Base-by-base conservation (phyloP, 2,329 filamentous ascomycete genomes). In the Hymenoscyphus infarciens region DNA sequence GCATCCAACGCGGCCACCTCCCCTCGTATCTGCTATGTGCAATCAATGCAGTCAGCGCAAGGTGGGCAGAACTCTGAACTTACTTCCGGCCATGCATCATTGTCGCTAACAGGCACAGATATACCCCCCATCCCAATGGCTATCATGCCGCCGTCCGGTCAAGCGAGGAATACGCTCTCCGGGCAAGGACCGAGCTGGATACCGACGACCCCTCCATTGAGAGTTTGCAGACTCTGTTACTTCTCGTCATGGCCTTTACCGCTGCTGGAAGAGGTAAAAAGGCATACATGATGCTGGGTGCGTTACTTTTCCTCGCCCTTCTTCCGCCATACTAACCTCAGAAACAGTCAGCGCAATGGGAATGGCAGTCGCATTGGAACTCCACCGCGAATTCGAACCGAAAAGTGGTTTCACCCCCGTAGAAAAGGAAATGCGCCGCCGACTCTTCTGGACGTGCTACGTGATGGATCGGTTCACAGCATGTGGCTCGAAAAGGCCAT, bases 401-500 rank as follows among this genome's bases (percentile, higher is more conserved):
- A 83, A 84, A 58, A 78, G 84, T 13, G 83, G 84, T 61, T 81
- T 90, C 11, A 83, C 85, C 0, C 81, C 86, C 0, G 78, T 85
- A 3, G 91, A 96, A 72, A 83, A 89, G 61, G 92, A 96, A 77
- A 87, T 87, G 71, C 83, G 90, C 55, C 82, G 92, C 61, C 83
- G 90, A n/a, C 78, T 96, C 1, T 96, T 96, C 75, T 96, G 92
- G 92, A 88, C 90, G 1, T 94, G 90, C 73, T 96, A 95, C 70
- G 79, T 96, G 29, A 87, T 96, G 75, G 92, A 96, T 72, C 84
- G 90, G n/a, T 95, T 94, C 69, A 83, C 88, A 68, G 85, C 89
- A 1, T 92, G 89, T 67, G 92, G 92, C 16, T 94, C 91, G 3
- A 92, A 90, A 70, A 82, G 92, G 10, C 90, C 91, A 0, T 91